Evolutionary conservation across 164 flowering plant species (phyloP).

Genomic region (Vitis labrusca): DNA sequence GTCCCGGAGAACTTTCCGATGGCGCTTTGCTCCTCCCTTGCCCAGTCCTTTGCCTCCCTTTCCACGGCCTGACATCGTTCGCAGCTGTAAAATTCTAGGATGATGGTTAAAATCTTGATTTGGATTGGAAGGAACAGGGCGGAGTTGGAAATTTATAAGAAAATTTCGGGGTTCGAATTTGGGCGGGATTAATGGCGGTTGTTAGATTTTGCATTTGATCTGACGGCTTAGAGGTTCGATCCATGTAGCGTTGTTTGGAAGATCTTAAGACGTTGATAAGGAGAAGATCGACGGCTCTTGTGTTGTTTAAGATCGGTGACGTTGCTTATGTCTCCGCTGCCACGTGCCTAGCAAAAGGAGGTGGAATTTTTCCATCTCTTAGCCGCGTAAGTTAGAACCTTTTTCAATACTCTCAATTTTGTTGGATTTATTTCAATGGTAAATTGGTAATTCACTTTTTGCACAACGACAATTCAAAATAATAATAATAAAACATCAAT

Average conservation of each 20-base stretch:
- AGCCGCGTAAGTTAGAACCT: too few relatives aligned
- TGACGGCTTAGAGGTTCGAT: conserved; percentile 3
- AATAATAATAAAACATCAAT: too few relatives aligned
- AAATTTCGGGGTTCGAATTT: not conserved
- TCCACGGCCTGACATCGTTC: conserved; percentile 24
- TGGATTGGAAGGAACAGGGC: not conserved
- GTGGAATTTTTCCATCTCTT: too few relatives aligned
- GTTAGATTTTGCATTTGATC: not conserved
- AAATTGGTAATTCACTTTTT: too few relatives aligned
- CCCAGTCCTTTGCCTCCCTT: conserved; percentile 28
- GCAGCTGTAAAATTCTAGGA: not conserved
- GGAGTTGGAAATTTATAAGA: not conserved
- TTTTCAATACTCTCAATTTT: too few relatives aligned
- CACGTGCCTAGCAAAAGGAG: too few relatives aligned
- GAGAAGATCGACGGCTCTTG: not conserved
- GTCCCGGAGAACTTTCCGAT: conserved; percentile 24
- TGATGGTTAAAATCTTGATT: not conserved
- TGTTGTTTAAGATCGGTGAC: too few relatives aligned
- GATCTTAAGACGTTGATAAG: not conserved
- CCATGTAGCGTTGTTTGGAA: not conserved
- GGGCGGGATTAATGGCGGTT: not conserved
- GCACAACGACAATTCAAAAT: too few relatives aligned
- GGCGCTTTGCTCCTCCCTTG: conserved; percentile 27
- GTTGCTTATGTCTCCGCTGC: too few relatives aligned
- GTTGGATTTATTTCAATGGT: too few relatives aligned